These are phyloP conservation scores for Dioszegia aurantiaca DNA, from an alignment of 768 basidiomycete species.

Conservation along the genomic window DNA sequence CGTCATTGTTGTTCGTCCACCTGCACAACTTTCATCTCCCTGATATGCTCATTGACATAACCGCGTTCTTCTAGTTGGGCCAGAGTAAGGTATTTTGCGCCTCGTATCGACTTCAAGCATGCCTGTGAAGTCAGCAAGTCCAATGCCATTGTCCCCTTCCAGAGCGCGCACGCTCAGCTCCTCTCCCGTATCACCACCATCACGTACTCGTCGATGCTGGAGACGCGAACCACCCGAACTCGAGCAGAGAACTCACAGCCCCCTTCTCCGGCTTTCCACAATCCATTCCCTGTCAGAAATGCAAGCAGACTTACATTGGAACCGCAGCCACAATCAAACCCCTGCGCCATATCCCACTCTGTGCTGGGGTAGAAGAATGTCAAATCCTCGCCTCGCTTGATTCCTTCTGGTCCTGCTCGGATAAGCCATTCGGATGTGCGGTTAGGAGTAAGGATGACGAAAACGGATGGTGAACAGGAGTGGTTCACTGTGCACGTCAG, in stretches of 20 bases:
- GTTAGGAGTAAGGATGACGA: slow-evolving; percentile 58
- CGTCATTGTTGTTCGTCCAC: slow-evolving; percentile 1
- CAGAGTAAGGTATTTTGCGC: slow-evolving; percentile 56
- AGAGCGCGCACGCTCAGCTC: too few relatives aligned
- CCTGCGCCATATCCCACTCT: slow-evolving; percentile 68
- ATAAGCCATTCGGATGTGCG: slow-evolving; percentile 58
- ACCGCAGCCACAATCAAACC: slow-evolving; percentile 61
- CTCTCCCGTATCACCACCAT: too few relatives aligned
- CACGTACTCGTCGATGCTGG: too few relatives aligned
- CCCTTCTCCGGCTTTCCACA: too few relatives aligned
- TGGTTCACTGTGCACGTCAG: slow-evolving; percentile 56
- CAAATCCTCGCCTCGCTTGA: slow-evolving; percentile 53
- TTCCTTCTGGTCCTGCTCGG: slow-evolving; percentile 54
- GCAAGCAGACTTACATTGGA: slow-evolving; percentile 49
- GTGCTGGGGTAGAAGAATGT: slow-evolving; percentile 68
- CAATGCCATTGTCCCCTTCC: too few relatives aligned
- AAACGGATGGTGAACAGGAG: slow-evolving; percentile 63
- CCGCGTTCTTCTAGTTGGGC: slow-evolving; percentile 53
- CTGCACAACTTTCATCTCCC: slow-evolving; percentile 30
- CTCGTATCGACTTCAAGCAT: slow-evolving; percentile 57
- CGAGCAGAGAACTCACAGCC: too few relatives aligned
- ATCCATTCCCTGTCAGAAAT: too few relatives aligned
- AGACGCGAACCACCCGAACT: too few relatives aligned
- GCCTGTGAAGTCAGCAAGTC: slow-evolving; percentile 49
- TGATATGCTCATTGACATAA: slow-evolving; percentile 57